Evolutionary conservation across 257 asterid genomes (phyloP).

Genomic region (Jacaranda copaia): DNA sequence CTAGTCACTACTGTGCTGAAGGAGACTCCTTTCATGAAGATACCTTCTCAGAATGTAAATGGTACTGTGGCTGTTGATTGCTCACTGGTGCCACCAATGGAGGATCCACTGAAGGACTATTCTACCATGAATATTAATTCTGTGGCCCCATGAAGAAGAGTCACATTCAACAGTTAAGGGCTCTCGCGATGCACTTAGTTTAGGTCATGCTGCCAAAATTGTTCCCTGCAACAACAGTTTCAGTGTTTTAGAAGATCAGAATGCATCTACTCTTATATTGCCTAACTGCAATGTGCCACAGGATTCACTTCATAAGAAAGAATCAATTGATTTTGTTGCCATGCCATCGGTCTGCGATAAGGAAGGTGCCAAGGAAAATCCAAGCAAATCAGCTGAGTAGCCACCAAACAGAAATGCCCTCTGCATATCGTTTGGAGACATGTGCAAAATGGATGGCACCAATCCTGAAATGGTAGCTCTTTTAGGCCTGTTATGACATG

Average conservation of each 20-base stretch:
- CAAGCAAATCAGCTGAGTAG: slow-evolving; percentile 31
- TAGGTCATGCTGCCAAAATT: slow-evolving; percentile 32
- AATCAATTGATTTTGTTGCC: slow-evolving; percentile 34
- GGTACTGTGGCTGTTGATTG: slow-evolving; percentile 36
- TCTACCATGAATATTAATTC: slow-evolving; percentile 25
- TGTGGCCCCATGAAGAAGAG: slow-evolving; percentile 30
- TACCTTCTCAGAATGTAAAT: slow-evolving; percentile 31
- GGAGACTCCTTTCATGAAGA: slow-evolving; percentile 41
- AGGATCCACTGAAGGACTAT: slow-evolving; percentile 38
- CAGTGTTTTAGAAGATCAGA: slow-evolving; percentile 34
- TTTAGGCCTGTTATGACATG: not conserved
- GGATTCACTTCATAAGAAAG: slow-evolving; percentile 39
- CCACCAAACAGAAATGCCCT: slow-evolving; percentile 31
- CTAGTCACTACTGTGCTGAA: slow-evolving; percentile 26
- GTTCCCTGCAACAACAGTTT: slow-evolving; percentile 28
- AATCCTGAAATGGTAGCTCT: slow-evolving; percentile 53
- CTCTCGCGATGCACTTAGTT: slow-evolving; percentile 27
- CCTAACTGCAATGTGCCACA: slow-evolving; percentile 36
- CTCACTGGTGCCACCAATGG: slow-evolving; percentile 39
- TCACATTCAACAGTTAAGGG: slow-evolving; percentile 29
- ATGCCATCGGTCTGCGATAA: slow-evolving; percentile 29
- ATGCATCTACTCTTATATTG: slow-evolving; percentile 39
- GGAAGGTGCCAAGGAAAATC: slow-evolving; percentile 33
- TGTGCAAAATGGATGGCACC: slow-evolving; percentile 32
- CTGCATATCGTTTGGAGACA: slow-evolving; percentile 28